phyloP scores from a whole-genome alignment of 768 basidiomycete genomes.

The Termitomyces heimii region DNA sequence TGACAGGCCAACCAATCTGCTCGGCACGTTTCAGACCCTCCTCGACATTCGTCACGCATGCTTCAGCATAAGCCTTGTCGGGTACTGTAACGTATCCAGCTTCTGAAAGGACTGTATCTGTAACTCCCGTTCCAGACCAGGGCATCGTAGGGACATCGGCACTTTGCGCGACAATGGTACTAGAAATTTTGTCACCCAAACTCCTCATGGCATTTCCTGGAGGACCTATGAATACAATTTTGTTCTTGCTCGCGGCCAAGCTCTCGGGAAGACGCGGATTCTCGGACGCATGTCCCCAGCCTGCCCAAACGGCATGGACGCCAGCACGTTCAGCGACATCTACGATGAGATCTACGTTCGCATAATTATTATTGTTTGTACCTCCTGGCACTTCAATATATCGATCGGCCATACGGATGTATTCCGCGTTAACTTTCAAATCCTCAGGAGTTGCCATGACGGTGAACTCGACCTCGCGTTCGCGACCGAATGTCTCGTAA shows the following conservation, averaged over 20 bases:
- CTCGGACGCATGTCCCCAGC: conserved; percentile 99
- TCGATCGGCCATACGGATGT: conserved; percentile 99
- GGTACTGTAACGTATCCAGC: conserved; percentile 93
- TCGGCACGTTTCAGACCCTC: conserved; percentile 81
- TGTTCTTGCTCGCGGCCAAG: conserved; percentile 85
- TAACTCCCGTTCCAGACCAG: conserved; percentile 96
- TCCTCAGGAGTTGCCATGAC: conserved; percentile 99
- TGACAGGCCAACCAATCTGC: conserved; percentile 92
- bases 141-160: conserved; percentile 97
- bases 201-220: conserved; percentile 99
- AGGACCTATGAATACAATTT: conserved; percentile 98
- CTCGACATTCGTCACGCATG: conserved; percentile 85
- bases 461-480: conserved; percentile 95
- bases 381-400: conserved; percentile 99
- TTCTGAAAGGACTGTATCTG: conserved; percentile 76
- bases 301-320: conserved; percentile 99
- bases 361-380: conserved; percentile 98
- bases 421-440: conserved; percentile 97
- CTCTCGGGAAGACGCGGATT: conserved; percentile 96
- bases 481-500: conserved; percentile 97
- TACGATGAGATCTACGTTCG: conserved; percentile 98
- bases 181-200: conserved; percentile 98
- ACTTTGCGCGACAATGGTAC: conserved; percentile 97
- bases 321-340: conserved; percentile 96
- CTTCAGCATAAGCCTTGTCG: conserved; percentile 80